Evolutionary conservation across 169 alveolate genomes (phyloP), one percentile per base, ranked within the genome.

Genomic region (Eimeria tenella): DNA sequence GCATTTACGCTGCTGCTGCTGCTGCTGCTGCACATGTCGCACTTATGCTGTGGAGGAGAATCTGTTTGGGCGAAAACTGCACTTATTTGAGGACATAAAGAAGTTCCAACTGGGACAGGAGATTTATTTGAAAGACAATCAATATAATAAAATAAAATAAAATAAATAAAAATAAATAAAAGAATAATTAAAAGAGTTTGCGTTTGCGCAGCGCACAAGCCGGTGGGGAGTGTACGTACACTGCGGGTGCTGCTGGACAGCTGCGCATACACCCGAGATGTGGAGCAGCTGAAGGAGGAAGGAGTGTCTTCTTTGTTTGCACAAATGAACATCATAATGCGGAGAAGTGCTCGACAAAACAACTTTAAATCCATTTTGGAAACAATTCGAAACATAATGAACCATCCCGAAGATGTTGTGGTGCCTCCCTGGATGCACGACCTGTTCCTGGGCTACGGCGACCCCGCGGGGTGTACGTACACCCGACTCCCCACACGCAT

Each of bases 291-390:
- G 75, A 53, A 83, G 56, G 77, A 70, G 17, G 90, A 15, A 4
- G 92, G 92, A 11, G 63, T 93, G 63, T 88, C 56, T 5, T 55
- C 68, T 19, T 58, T 93, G 19, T 73, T 74, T 50, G 90, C 90
- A 2, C 95, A 95, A 74, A 97, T 98, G 94, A 97, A 98, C 95
- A 83, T 98, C 95, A 65, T 98, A 63, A 93, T 98, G 75, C 96
- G 99, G 79, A 95, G 99, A 58, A 96, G 97, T 68, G 97, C 98
- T 2, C 96, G 97, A 95, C 98, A 97, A 95, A 98, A 98, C 90
- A 98, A 97, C 94, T 98, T 98, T 94, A 97, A 97, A 92, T 96
- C 98, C 21, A 97, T 98, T 19, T 94, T 98, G 91, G 95, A 94
- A 63, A 96, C 98, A 25, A 97, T 98, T 90, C 96, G 98, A 68